Evolutionary conservation across 768 basidiomycete species (phyloP), one percentile per base, ranked within the genome.

Genomic region (Leucocoprinus leucothites): DNA sequence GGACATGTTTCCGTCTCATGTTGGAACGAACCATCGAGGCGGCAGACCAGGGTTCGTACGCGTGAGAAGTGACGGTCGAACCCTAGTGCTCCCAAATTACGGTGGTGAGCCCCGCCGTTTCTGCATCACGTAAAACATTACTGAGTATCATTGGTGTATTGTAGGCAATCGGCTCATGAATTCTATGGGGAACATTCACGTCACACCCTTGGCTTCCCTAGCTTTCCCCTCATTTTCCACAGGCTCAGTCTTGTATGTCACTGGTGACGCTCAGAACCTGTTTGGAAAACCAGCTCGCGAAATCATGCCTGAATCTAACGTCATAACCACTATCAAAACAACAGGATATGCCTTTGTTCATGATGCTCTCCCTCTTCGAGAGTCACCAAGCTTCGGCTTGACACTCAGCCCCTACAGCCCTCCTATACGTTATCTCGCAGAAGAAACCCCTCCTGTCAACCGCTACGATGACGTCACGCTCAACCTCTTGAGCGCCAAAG

Each of bases 1-100:
- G 3, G 43, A 61, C 2, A 60, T 51, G 4, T 78, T 72, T 51
- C 84, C 83, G 1, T 84, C 83, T 1, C 83, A 85, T 59, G 61
- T 83, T 8, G 82, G 82, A 13, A 81, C 80, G 67, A 87, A 86
- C 58, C 81, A 84, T 49, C 80, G 85, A 2, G 83, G 84, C 14
- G 86, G 85, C 3, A 70, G 76, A 21, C 76, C 75, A 5, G 85
- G 84, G 0, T 86, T 85, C 58, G 70, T 85, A 2, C 81, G 84
- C 9, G 82, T 86, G n/a, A 63, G 70, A 28, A 41, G 11, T 22
- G 80, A 86, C 59, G 76, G 79, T 14, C 74, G 78, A 40, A 86
- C 80, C 0, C 59, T 85, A 3, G 73, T 80, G 1, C 57, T 86
- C 6, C 85, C 85, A 0, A 85, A 87, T 62, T 85, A 76, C 61